Conservation (phyloP, 1,284 basidiomycete genomes). For the Golubevia pallescens region DNA sequence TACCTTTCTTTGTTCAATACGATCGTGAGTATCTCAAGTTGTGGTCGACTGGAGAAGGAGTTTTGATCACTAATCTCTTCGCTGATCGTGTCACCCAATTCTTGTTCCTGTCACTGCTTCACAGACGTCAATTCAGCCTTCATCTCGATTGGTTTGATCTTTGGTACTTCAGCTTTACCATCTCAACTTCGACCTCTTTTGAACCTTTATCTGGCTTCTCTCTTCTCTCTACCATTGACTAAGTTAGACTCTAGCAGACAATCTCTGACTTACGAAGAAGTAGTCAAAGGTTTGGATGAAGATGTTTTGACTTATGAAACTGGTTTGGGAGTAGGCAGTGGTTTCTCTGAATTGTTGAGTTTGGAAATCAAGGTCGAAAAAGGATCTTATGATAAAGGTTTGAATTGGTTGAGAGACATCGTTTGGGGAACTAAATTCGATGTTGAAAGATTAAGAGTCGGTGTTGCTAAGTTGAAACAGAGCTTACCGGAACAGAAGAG, state of each 20-base stretch:
- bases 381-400: conserved; percentile 42
- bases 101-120: neutral
- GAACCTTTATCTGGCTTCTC: conserved; percentile 51
- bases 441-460: conserved; percentile 46
- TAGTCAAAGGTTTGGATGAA: conserved; percentile 54
- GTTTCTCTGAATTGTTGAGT: conserved; percentile 49
- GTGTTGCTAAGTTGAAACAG: conserved; percentile 51
- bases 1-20: conserved; percentile 58
- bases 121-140: conserved; percentile 46
- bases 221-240: conserved; percentile 54
- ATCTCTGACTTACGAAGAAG: conserved; percentile 45
- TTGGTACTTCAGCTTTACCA: conserved; percentile 42
- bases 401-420: conserved; percentile 58
- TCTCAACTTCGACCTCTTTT: conserved; percentile 39
- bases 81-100: neutral
- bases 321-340: conserved; percentile 41
- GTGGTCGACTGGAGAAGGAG: neutral
- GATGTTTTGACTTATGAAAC: conserved; percentile 59
- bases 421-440: conserved; percentile 43
- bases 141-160: conserved; percentile 43
- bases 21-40: conserved; percentile 20
- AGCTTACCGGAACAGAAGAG: conserved; percentile 61
- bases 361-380: conserved; percentile 53
- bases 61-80: neutral
- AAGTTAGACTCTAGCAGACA: conserved; percentile 23